phyloP scores from a whole-genome alignment of 371 early-diverging fungal genomes.

The Syncephalastrum sp. region DNA sequence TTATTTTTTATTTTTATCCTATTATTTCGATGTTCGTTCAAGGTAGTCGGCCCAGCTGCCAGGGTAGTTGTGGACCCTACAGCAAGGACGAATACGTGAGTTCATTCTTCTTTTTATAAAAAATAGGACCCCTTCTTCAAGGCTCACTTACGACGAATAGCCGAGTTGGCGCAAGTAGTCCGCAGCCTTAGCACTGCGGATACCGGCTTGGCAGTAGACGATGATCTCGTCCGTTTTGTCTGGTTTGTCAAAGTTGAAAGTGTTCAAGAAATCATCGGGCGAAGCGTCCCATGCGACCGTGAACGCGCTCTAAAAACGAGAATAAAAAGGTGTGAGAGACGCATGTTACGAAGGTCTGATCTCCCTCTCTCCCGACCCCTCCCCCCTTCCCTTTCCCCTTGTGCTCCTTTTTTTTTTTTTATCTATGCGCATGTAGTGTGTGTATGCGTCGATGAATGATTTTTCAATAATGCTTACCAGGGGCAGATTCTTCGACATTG shows the following conservation, averaged over 20 bases:
- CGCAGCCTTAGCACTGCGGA: conserved; percentile 55
- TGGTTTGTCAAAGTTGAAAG: conserved; percentile 57
- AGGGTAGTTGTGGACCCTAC: conserved; percentile 53
- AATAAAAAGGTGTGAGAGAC: neutral
- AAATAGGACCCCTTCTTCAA: neutral
- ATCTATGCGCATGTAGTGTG: neutral
- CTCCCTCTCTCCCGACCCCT: neutral
- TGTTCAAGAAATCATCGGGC: conserved; percentile 43
- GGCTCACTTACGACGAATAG: conserved; percentile 30
- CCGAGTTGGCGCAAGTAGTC: conserved; percentile 49
- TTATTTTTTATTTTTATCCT: conserved; percentile 6
- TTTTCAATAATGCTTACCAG: conserved; percentile 31
- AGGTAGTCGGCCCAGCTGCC: conserved; percentile 65
- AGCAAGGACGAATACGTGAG: neutral
- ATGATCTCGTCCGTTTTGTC: conserved; percentile 37
- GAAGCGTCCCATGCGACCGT: conserved; percentile 47
- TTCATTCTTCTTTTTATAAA: too few relatives aligned
- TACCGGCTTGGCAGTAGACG: conserved; percentile 64
- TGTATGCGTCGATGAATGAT: neutral
- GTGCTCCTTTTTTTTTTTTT: conserved; percentile 1
- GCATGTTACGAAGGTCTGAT: neutral
- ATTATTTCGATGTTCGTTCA: conserved; percentile 17
- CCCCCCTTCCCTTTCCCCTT: neutral
- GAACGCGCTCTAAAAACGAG: conserved; percentile 44
- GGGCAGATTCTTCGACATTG: conserved; percentile 61